A percentile compares a stretch with the other conserved stretches of the same genome.
Conservation (phyloP, 2,329 filamentous ascomycete species). For the Tolypocladium ovalisporum region DNA sequence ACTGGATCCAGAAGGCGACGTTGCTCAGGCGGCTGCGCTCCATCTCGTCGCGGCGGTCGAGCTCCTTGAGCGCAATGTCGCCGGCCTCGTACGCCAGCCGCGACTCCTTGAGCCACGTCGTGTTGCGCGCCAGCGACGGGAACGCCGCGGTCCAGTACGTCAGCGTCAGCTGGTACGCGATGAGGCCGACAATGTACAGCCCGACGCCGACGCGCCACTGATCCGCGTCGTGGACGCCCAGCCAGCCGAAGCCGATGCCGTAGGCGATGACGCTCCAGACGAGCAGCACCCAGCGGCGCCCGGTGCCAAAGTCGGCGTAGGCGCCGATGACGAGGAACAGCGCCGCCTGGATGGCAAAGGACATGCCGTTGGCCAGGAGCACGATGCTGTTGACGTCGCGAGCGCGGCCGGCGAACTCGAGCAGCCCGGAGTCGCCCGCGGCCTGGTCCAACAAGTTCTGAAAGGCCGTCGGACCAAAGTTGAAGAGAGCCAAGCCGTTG, state of each 20-base stretch:
- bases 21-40: conserved; percentile 55
- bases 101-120: conserved; percentile 20
- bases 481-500: conserved; percentile 52
- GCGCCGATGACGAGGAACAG: conserved; percentile 41
- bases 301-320: conserved; percentile 54
- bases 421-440: conserved; percentile 30
- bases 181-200: conserved; percentile 55
- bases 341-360: conserved; percentile 54
- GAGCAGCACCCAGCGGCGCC: conserved; percentile 52
- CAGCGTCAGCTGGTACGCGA: conserved; percentile 55
- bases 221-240: conserved; percentile 48
- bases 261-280: conserved; percentile 49
- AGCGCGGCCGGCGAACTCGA: conserved; percentile 43
- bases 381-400: conserved; percentile 57
- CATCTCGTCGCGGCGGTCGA: conserved; percentile 49
- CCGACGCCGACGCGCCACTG: conserved; percentile 51
- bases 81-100: conserved; percentile 22
- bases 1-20: conserved; percentile 53
- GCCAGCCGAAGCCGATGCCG: conserved; percentile 55
- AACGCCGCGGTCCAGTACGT: conserved; percentile 59
- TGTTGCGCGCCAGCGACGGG: conserved; percentile 26
- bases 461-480: conserved; percentile 53
- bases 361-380: conserved; percentile 54
- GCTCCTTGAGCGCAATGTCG: conserved; percentile 44
- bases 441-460: conserved; percentile 54